phyloP scores from a whole-genome alignment of 352 stramenopile genomes.

The Elongisporangium undulatum region DNA sequence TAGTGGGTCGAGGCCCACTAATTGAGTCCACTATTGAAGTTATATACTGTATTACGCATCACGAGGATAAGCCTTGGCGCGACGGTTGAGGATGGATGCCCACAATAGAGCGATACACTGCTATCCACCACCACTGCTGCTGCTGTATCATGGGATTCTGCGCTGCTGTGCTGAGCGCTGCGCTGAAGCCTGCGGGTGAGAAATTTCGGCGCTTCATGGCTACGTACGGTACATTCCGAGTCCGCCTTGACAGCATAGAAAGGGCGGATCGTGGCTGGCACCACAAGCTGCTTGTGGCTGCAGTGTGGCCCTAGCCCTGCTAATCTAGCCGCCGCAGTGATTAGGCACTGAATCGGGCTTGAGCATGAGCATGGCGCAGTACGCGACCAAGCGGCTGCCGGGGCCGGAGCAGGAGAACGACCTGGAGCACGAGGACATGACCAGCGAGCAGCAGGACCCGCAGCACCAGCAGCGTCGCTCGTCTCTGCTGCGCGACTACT shows the following conservation, averaged over 20 bases:
- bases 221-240: background rate
- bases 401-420: background rate
- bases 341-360: background rate
- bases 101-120: no score
- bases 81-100: background rate
- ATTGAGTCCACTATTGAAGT: background rate
- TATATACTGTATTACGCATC: no score
- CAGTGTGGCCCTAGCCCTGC: background rate
- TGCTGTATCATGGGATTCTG: no score
- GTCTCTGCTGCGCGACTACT: background rate
- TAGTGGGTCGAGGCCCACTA: background rate
- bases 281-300: background rate
- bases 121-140: no score
- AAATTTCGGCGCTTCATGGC: background rate
- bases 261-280: background rate
- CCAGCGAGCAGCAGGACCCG: background rate
- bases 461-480: background rate
- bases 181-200: background rate
- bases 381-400: background rate
- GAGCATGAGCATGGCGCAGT: background rate
- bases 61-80: background rate
- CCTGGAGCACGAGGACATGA: background rate
- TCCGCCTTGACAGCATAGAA: background rate
- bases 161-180: no score
- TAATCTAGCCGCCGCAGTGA: background rate